These are phyloP conservation scores for Malassezia globosa DNA, from an alignment of 1,284 basidiomycete genomes.

Conservation along the genomic window DNA sequence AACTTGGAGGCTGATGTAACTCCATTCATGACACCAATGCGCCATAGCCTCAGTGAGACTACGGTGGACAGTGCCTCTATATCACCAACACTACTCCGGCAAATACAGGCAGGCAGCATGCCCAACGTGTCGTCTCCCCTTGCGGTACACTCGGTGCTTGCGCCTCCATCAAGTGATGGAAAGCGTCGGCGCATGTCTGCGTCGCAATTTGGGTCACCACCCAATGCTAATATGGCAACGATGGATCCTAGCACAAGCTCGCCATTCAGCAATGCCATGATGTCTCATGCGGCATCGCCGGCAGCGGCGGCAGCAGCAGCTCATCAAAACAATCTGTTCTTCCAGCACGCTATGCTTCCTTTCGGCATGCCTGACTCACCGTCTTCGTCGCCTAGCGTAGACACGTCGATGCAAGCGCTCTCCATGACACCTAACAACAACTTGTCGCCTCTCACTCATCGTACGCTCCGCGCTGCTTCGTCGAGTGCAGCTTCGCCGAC, in stretches of 20 bases:
- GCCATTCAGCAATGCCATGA: constrained; percentile 3
- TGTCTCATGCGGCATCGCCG: neutral
- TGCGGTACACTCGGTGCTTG: neutral
- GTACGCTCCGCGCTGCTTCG: constrained; percentile 1
- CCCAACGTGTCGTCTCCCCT: neutral
- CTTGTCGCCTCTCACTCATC: constrained; percentile 13
- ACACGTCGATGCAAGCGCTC: neutral
- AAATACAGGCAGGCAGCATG: neutral
- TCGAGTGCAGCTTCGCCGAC: neutral
- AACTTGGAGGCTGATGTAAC: neutral
- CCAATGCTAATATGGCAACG: neutral
- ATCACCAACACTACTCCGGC: constrained; percentile 2
- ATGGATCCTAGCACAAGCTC: neutral
- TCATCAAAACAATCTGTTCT: constrained; percentile 2
- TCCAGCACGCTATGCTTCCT: constrained; percentile 2
- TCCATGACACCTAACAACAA: constrained; percentile 1
- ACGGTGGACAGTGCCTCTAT: neutral
- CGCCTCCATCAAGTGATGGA: constrained; percentile 5
- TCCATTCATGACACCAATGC: constrained; percentile 1
- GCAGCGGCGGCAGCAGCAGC: too few relatives aligned
- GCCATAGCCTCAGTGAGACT: neutral
- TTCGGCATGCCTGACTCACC: constrained; percentile 10
- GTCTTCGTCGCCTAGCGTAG: constrained; percentile 1
- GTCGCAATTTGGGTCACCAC: neutral
- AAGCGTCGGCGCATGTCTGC: constrained; percentile 15